A percentile compares a stretch with the other conserved stretches of the same genome.
These are phyloP conservation scores for Pythium coloratum DNA, from an alignment of 352 stramenopile species.

Conservation along the genomic window DNA sequence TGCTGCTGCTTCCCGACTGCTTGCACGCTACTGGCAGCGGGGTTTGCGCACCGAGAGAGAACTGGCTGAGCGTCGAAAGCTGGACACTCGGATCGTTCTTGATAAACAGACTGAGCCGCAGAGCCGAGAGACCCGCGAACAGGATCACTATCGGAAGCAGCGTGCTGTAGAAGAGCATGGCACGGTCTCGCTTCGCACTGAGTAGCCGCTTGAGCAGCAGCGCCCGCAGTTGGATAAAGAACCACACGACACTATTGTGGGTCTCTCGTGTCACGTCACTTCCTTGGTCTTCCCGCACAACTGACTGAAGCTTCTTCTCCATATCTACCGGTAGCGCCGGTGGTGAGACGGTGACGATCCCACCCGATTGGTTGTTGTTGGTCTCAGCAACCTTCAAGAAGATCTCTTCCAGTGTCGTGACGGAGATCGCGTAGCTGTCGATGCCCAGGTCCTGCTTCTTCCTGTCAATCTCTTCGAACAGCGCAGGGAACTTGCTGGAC, in stretches of 20 bases:
- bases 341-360: neutral
- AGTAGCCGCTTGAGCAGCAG: conserved; percentile 60
- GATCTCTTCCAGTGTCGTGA: conserved; percentile 89
- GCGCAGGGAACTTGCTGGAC: conserved; percentile 48
- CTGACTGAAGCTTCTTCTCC: conserved; percentile 4
- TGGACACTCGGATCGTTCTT: conserved; percentile 50
- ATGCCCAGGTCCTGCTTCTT: conserved; percentile 37
- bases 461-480: conserved; percentile 78
- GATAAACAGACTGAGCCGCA: conserved; percentile 55
- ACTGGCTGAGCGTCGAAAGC: conserved; percentile 37
- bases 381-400: conserved; percentile 86
- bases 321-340: neutral
- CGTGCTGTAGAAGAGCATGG: conserved; percentile 74
- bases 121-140: conserved; percentile 53
- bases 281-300: neutral
- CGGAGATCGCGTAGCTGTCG: conserved; percentile 66
- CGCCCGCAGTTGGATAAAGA: conserved; percentile 50
- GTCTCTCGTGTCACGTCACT: neutral
- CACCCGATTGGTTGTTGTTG: neutral
- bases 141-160: conserved; percentile 71
- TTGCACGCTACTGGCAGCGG: conserved; percentile 54
- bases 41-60: conserved; percentile 30
- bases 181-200: conserved; percentile 56
- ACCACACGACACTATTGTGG: conserved; percentile 20
- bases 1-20: neutral